Conservation (phyloP, 169 alveolate species). For the Eimeria falciformis region DNA sequence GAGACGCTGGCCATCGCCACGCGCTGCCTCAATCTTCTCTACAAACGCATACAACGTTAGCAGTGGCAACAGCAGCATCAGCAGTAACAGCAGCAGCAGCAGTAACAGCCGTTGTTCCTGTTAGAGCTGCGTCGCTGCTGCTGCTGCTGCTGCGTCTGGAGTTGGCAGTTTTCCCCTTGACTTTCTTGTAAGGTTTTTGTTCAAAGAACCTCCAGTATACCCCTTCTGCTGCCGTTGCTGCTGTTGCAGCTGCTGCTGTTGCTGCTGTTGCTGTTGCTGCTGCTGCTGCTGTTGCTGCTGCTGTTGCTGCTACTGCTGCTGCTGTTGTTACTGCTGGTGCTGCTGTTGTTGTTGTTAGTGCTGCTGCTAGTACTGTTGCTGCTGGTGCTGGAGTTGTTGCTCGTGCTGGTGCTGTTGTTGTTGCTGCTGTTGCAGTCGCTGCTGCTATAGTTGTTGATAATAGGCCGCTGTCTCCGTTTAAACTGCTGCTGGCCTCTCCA, state of each 20-base stretch:
- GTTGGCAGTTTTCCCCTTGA: not conserved
- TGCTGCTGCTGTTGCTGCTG: too few relatives aligned
- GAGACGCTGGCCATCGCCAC: not conserved
- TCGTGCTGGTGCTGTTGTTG: too few relatives aligned
- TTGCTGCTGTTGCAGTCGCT: too few relatives aligned
- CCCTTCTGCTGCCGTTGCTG: not conserved
- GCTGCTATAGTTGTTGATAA: too few relatives aligned
- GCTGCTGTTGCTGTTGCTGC: not conserved
- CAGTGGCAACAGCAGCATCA: not conserved
- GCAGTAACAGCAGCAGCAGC: constrained; percentile 31
- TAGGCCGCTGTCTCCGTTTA: too few relatives aligned
- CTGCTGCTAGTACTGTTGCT: too few relatives aligned
- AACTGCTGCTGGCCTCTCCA: not conserved
- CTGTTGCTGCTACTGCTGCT: too few relatives aligned
- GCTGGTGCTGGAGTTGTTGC: too few relatives aligned
- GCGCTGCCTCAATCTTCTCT: not conserved
- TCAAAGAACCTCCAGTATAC: not conserved
- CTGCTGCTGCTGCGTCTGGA: not conserved
- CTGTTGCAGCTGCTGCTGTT: not conserved
- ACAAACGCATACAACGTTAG: not conserved
- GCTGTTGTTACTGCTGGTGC: too few relatives aligned
- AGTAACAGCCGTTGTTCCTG: not conserved
- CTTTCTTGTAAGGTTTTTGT: not conserved
- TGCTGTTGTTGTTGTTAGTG: too few relatives aligned
- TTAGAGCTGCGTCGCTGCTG: not conserved